Base-by-base conservation (phyloP, 305 asterid species). In the Solanum hybrid region DNA sequence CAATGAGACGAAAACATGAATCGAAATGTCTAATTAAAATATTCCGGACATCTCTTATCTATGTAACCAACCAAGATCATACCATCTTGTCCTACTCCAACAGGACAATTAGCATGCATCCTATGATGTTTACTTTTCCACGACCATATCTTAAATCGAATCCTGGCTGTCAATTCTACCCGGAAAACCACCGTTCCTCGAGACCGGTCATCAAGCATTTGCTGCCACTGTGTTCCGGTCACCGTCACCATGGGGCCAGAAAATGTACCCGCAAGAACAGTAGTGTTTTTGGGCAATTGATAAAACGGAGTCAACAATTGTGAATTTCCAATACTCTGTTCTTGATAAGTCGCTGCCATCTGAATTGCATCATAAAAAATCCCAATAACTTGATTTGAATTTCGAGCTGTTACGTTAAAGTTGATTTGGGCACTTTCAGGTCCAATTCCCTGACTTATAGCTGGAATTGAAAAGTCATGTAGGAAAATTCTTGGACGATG, bases 401-500 rank as follows among this genome's bases (percentile, higher is more conserved):
- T 97, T 1, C 98, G 96, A 0, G 94, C 97, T 0, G 96, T 94
- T 20, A 92, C 92, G 73, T 94, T 95, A 94, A 93, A 96, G 89
- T 90, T 34, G 27, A 96, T 87, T 64, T 64, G 90, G 88, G 95
- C 93, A 38, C 87, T 91, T 7, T 90, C 91, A 85, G 87, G 90
- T 7, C 98, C 98, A 29, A 34, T 79, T 22, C 40, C 92, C 20
- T 90, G 94, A 46, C 92, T 91, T 11, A 94, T 20, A 10, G 93
- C 94, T 7, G 95, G 98, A 17, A 97, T 86, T 1, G 98, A 93
- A 90, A 97, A 96, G 4, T 92, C 93, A 1, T 92, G 92, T 89
- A 95, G 35, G 93, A 89, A 93, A 93, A 96, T 91, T 12, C 98
- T 86, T 56, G 99, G 99, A 32, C 99, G 90, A 90, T 97, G 99